Evolutionary conservation across 2,329 filamentous ascomycete genomes (phyloP).

Genomic region (Purpureocillium takamizusanense): DNA sequence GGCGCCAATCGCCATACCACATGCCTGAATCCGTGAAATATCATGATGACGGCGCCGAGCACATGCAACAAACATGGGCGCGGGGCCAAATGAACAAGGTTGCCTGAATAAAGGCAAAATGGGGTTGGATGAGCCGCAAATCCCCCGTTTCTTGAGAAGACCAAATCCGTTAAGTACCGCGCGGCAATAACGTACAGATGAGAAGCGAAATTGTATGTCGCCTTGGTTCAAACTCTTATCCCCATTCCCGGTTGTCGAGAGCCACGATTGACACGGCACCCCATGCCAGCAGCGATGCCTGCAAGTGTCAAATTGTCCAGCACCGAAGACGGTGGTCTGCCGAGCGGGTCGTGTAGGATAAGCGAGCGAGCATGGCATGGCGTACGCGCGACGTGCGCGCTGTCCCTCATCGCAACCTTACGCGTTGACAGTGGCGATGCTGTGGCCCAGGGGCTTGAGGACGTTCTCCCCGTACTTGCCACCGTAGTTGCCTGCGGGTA

Average conservation of each 20-base stretch:
- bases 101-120: slow-evolving; percentile 2
- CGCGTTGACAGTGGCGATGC: slow-evolving; percentile 10
- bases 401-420: slow-evolving; percentile 11
- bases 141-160: slow-evolving; percentile 9
- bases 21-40: slow-evolving; percentile 7
- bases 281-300: neutral
- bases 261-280: neutral
- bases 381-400: neutral
- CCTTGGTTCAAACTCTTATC: slow-evolving; percentile 2
- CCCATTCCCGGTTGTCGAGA: neutral
- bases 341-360: neutral
- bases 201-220: slow-evolving; percentile 18
- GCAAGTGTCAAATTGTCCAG: neutral
- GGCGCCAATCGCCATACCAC: slow-evolving; percentile 2
- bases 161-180: slow-evolving; percentile 22
- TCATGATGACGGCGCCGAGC: slow-evolving; percentile 9
- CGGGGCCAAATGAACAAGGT: slow-evolving; percentile 1
- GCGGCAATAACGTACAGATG: slow-evolving; percentile 24
- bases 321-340: neutral
- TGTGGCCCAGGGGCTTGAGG: slow-evolving; percentile 22
- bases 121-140: neutral
- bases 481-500: slow-evolving; percentile 35
- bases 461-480: slow-evolving; percentile 44
- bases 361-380: neutral
- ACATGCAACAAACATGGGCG: slow-evolving; percentile 5